Evolutionary conservation across 495 filamentous ascomycete species (phyloP), one percentile per base, ranked within the genome.

Genomic region (Penicillium malachiteum): DNA sequence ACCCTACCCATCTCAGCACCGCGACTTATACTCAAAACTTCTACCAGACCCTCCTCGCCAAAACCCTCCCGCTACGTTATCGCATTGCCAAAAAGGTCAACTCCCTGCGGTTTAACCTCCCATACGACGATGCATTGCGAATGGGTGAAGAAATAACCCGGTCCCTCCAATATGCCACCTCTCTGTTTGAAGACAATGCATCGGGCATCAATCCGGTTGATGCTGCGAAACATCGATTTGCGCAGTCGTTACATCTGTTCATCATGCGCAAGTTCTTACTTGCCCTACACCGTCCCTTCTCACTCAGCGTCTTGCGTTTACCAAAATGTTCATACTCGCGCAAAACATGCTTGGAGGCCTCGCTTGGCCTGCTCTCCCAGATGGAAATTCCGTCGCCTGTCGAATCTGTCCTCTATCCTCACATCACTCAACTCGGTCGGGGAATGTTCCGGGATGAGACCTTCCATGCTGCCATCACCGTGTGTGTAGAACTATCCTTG

Each of bases 311-410:
- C 14, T 68, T 67, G 8, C 58, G 65, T 9, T 73, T 82, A 13
- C 80, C 78, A 0, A 63, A 78, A 54, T 85, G 78, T 59, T 78
- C 80, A 34, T 85, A 78, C 59, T 85, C 83, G 5, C 78, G 74
- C 5, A 85, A 82, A 57, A 62, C 79, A 7, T 73, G 74, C 39
- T 59, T 85, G 0, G 83, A 86, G 32, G 63, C 71, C 13, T 74
- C 79, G 0, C 58, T 83, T 30, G 71, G 78, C 16, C 74, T 84
- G 21, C 60, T 84, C 13, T 79, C 78, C 0, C 68, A 67, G 35
- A 64, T 78, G 65, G 68, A 73, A 33, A 57, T 68, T n/a, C 58
- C 65, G 0, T 12, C 57, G 49, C 48, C 71, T 30, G 39, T 62
- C 0, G 59, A 62, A 13, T 13, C 50, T 0, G 55, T 59, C 11